These are phyloP conservation scores for Curvularia sp. DNA, from an alignment of 2,329 filamentous ascomycete genomes.

Conservation along the genomic window DNA sequence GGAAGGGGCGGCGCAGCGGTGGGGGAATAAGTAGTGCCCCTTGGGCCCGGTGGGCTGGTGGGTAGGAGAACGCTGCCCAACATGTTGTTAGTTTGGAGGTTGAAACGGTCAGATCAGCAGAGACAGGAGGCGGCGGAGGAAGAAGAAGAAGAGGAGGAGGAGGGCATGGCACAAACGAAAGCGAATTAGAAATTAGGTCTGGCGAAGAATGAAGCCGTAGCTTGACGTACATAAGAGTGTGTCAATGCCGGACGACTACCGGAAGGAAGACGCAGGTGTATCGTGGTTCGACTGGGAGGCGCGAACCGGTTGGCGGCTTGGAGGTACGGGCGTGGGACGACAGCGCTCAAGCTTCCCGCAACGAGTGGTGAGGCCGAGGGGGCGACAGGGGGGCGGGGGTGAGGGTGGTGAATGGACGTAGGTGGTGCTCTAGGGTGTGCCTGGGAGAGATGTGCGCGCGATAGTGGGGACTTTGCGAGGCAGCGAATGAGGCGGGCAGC, in stretches of 20 bases:
- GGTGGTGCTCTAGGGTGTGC: constrained; percentile 20
- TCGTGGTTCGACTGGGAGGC: constrained; percentile 16
- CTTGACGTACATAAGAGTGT: constrained; percentile 47
- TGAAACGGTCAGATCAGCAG: constrained; percentile 13
- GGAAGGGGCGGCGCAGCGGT: constrained; percentile 33
- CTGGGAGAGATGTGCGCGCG: constrained; percentile 14
- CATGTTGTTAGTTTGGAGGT: constrained; percentile 38
- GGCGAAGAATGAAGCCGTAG: constrained; percentile 36
- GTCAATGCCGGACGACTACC: constrained; percentile 13
- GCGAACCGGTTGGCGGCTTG: constrained; percentile 28
- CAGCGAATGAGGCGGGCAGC: constrained; percentile 19
- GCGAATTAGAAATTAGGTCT: constrained; percentile 30
- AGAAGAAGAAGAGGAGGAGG: constrained; percentile 3
- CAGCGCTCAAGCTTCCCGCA: constrained; percentile 28
- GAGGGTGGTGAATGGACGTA: constrained; percentile 21
- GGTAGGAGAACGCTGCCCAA: constrained; percentile 47
- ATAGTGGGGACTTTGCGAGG: constrained; percentile 14
- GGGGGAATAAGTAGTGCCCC: constrained; percentile 29
- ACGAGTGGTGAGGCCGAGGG: constrained; percentile 22
- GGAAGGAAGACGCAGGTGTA: constrained; percentile 12
- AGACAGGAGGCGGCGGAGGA: not conserved
- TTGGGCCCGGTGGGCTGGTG: constrained; percentile 29
- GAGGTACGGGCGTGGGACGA: constrained; percentile 11
- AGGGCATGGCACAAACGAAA: constrained; percentile 22
- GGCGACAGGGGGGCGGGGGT: constrained; percentile 20